Percentiles rank a stretch among this genome's conserved stretches.
These are phyloP conservation scores for Rhodotorula sp. DNA, from an alignment of 1,284 basidiomycete genomes.

Conservation along the genomic window DNA sequence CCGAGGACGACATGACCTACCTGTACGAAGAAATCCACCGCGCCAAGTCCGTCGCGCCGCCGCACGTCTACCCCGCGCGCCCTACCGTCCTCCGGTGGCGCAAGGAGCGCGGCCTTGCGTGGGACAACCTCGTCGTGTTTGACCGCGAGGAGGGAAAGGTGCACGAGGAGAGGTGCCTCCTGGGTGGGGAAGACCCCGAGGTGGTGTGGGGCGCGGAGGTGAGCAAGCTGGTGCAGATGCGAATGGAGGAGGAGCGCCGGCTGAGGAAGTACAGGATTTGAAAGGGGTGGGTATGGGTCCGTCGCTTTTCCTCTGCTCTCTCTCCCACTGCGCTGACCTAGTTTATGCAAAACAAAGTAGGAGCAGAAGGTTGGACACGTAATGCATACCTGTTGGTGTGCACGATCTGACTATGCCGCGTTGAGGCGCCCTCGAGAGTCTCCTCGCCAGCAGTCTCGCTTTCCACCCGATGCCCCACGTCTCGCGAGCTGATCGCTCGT, in stretches of 20 bases:
- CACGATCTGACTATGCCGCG: background rate
- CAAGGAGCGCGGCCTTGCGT: slow-evolving; percentile 61
- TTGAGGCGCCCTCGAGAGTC: no score
- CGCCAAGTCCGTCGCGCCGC: slow-evolving; percentile 70
- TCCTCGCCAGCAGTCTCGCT: no score
- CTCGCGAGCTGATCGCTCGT: no score
- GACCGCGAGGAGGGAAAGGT: slow-evolving; percentile 69
- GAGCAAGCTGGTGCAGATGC: slow-evolving; percentile 37
- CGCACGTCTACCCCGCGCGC: slow-evolving; percentile 67
- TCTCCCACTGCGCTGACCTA: no score
- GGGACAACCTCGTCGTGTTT: slow-evolving; percentile 80
- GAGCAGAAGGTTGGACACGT: no score
- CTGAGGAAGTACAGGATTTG: slow-evolving; percentile 30
- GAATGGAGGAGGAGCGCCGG: slow-evolving; percentile 40
- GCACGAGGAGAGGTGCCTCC: slow-evolving; percentile 42
- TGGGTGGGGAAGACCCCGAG: slow-evolving; percentile 41
- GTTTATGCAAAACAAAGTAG: background rate
- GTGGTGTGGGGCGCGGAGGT: slow-evolving; percentile 45
- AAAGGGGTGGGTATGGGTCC: background rate
- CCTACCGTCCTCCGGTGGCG: slow-evolving; percentile 82
- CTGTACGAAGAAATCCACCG: slow-evolving; percentile 84
- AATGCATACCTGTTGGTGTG: no score
- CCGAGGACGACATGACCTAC: slow-evolving; percentile 75
- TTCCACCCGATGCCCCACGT: no score
- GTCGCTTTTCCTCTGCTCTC: no score